Conservation (phyloP, 2,329 filamentous ascomycete species). For the Periconia sp. region DNA sequence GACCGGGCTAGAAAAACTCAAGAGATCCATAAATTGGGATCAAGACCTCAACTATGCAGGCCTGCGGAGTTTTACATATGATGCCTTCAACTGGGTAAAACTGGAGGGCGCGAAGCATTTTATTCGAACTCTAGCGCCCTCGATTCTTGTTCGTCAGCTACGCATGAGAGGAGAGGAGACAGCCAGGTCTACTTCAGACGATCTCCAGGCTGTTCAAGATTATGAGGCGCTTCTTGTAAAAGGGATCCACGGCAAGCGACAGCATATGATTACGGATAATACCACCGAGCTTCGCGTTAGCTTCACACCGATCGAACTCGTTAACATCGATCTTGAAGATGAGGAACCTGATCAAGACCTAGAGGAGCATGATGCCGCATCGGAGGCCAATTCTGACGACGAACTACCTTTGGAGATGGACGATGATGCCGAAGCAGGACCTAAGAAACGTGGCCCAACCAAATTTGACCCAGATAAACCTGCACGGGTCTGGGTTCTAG, state of each 20-base stretch:
- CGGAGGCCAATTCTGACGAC: constrained; percentile 37
- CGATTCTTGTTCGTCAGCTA: constrained; percentile 70
- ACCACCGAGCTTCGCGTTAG: constrained; percentile 79
- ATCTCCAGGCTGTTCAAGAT: constrained; percentile 49
- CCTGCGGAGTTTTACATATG: constrained; percentile 74
- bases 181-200: constrained; percentile 25
- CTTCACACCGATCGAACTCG: constrained; percentile 76
- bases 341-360: constrained; percentile 77
- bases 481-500: constrained; percentile 72
- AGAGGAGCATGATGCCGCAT: constrained; percentile 2
- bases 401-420: constrained; percentile 37
- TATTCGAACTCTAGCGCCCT: constrained; percentile 78
- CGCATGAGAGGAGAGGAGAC: constrained; percentile 42
- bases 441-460: constrained; percentile 51
- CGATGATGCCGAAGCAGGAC: constrained; percentile 43
- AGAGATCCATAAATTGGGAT: constrained; percentile 64
- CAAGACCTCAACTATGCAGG: constrained; percentile 67
- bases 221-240: constrained; percentile 64
- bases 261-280: constrained; percentile 76
- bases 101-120: constrained; percentile 83
- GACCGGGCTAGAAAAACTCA: constrained; percentile 62
- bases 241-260: constrained; percentile 70
- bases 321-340: constrained; percentile 74
- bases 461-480: constrained; percentile 70
- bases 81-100: constrained; percentile 87